Conservation (phyloP, 2,329 filamentous ascomycete species). For the Epicoccum nigrum region DNA sequence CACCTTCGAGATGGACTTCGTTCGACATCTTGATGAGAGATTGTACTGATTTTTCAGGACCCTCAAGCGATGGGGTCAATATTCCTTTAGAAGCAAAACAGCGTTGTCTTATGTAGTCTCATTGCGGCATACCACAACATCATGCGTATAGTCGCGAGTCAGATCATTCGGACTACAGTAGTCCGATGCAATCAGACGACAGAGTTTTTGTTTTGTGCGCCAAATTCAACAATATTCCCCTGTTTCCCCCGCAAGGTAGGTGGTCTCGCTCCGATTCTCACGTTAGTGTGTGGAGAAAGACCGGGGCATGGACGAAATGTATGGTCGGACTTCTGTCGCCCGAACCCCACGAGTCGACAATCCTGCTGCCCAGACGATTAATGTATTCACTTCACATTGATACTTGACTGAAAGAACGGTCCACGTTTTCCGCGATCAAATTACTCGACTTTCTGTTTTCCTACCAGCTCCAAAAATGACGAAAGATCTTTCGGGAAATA, state of each 20-base stretch:
- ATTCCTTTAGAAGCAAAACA: not conserved
- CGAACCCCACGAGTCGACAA: constrained; percentile 21
- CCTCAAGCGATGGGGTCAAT: not conserved
- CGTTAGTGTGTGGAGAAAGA: constrained; percentile 16
- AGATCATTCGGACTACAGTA: constrained; percentile 22
- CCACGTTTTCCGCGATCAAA: not conserved
- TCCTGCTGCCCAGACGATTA: not conserved
- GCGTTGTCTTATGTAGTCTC: constrained; percentile 9
- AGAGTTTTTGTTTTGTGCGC: constrained; percentile 6
- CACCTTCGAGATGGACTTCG: constrained; percentile 8
- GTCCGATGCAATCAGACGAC: constrained; percentile 21
- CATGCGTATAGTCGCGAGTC: constrained; percentile 9
- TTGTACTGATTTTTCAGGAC: not conserved
- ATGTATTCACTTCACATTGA: not conserved
- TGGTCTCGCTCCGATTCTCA: constrained; percentile 4
- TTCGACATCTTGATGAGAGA: constrained; percentile 7
- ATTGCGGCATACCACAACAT: not conserved
- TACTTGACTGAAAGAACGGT: not conserved
- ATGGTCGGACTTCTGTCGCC: constrained; percentile 27
- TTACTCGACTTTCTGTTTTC: not conserved
- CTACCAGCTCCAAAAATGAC: constrained; percentile 14
- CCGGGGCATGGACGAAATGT: constrained; percentile 2
- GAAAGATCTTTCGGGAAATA: constrained; percentile 14
- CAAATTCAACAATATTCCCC: not conserved
- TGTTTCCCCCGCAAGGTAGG: constrained; percentile 17